Conservation (phyloP, 2,329 filamentous ascomycete genomes). For the Sporothrix humicola region DNA sequence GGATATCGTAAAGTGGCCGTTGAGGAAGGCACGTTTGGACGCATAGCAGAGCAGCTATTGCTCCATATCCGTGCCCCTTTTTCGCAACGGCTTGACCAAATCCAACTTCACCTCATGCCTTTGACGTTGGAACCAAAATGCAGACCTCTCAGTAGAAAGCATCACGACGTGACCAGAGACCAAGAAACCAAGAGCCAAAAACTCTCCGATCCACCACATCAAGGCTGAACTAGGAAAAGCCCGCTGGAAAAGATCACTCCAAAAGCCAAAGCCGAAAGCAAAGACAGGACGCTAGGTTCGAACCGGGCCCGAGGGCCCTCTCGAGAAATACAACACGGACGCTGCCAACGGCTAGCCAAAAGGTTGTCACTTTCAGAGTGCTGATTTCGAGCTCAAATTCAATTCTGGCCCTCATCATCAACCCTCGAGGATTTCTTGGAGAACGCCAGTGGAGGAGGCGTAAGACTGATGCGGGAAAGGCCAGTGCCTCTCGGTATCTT, state of each 20-base stretch:
- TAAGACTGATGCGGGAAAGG: slow-evolving; percentile 6
- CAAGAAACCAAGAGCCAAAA: not conserved
- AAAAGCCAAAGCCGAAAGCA: not conserved
- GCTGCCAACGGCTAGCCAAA: slow-evolving; percentile 5
- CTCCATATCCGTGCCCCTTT: not conserved
- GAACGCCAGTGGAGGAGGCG: not conserved
- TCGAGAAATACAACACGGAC: slow-evolving; percentile 29
- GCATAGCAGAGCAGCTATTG: slow-evolving; percentile 1
- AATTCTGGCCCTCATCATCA: no score
- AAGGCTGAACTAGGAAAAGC: slow-evolving; percentile 22
- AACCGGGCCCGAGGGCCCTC: not conserved
- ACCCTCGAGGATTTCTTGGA: not conserved
- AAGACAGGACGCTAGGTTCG: not conserved
- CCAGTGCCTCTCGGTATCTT: slow-evolving; percentile 21
- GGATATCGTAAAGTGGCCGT: not conserved
- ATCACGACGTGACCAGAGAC: not conserved
- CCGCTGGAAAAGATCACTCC: not conserved
- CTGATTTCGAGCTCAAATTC: no score
- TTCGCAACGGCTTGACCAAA: not conserved
- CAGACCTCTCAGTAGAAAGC: not conserved
- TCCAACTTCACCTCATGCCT: not conserved
- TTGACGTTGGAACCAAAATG: not conserved
- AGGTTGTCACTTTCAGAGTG: slow-evolving; percentile 7
- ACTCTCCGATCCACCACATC: slow-evolving; percentile 7
- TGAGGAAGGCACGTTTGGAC: slow-evolving; percentile 16